phyloP scores from a whole-genome alignment of 306 rosid genomes.

The Dryas alaskensis region DNA sequence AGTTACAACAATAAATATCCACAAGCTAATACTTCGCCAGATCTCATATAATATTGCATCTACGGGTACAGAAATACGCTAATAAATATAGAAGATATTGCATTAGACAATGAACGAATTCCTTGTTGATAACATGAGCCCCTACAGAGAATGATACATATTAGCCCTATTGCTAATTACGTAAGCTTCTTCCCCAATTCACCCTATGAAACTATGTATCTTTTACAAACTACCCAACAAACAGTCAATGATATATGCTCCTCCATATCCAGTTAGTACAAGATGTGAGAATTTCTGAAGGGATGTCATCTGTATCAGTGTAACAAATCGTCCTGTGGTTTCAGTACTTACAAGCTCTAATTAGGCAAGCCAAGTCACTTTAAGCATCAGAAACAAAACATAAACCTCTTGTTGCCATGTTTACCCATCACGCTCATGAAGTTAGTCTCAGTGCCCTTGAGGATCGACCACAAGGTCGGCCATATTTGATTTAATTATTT shows the following conservation, averaged over 20 bases:
- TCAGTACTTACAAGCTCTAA: not conserved
- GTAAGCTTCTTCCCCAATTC: not conserved
- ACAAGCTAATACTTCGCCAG: not conserved
- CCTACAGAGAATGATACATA: conserved; percentile 4
- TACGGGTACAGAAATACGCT: not conserved
- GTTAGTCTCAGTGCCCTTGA: not conserved
- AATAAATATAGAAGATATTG: not conserved
- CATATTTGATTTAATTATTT: too few relatives aligned
- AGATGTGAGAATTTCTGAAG: not conserved
- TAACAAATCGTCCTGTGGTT: not conserved
- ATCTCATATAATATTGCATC: not conserved
- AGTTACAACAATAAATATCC: too few relatives aligned
- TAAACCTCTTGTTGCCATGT: not conserved
- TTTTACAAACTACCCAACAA: not conserved
- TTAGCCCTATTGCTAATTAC: not conserved
- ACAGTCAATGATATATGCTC: not conserved
- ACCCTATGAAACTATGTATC: not conserved
- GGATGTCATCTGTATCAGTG: not conserved
- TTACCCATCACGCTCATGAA: not conserved
- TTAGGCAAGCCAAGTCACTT: not conserved
- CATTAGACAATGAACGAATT: not conserved
- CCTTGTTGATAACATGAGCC: conserved; percentile 4
- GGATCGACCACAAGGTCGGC: not conserved
- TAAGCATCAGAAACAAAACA: not conserved
- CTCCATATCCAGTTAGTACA: conserved; percentile 4